Evolutionary conservation across 345 rosid species (phyloP).

Genomic region (Eucalyptus victrix): DNA sequence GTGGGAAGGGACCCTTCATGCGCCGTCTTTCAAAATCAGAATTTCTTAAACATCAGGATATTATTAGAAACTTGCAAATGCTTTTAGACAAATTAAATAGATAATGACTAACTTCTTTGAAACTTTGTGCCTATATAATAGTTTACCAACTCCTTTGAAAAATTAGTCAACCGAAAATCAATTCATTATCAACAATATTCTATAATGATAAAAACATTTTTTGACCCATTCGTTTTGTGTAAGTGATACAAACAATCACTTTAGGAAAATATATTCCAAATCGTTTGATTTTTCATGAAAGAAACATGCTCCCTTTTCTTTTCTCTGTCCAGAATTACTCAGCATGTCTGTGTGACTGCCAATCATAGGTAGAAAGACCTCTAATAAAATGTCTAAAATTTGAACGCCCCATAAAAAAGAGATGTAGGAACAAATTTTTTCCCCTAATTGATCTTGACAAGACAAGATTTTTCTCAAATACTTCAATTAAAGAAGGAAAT

Average conservation of each 20-base stretch:
- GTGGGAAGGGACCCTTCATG: neutral
- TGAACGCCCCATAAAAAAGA: neutral
- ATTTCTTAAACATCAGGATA: neutral
- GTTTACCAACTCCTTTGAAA: neutral
- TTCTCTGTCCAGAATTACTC: neutral
- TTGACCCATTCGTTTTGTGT: neutral
- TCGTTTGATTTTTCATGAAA: neutral
- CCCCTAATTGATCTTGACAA: neutral
- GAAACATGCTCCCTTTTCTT: neutral
- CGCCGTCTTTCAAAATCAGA: neutral
- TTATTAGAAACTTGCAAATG: neutral
- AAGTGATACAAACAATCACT: neutral
- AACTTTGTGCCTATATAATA: neutral
- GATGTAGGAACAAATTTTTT: neutral
- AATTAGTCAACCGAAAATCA: neutral
- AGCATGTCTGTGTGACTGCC: neutral
- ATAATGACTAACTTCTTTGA: neutral
- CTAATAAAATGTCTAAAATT: neutral
- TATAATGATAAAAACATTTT: neutral
- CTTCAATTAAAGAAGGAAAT: neutral
- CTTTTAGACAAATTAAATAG: neutral
- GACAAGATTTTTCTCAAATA: neutral
- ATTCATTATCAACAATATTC: neutral
- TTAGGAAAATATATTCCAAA: neutral
- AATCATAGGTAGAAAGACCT: neutral